Conservation (phyloP, 768 basidiomycete species). For the Lactarius vividus region DNA sequence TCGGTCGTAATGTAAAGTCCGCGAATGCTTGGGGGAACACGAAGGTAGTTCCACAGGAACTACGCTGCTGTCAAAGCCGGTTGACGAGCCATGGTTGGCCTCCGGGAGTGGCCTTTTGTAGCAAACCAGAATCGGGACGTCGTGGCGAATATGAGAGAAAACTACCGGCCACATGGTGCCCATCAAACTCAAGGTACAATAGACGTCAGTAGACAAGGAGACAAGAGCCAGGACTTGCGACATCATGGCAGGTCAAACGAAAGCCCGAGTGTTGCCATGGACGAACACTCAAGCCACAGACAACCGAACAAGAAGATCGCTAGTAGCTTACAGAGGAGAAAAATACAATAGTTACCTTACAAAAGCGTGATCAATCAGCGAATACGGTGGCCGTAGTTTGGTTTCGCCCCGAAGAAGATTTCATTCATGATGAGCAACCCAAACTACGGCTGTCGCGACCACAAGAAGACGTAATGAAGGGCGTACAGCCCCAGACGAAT, state of each 20-base stretch:
- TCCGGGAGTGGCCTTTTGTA: conserved; percentile 10
- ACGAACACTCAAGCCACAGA: not conserved
- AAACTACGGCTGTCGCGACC: not conserved
- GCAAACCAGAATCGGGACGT: conserved; percentile 1
- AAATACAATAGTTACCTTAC: not conserved
- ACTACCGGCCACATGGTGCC: not conserved
- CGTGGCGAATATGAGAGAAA: conserved; percentile 1
- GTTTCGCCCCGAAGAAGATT: not conserved
- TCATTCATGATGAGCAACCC: not conserved
- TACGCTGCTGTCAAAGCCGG: not conserved
- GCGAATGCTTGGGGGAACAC: not conserved
- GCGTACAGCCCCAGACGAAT: not conserved
- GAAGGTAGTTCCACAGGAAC: not conserved
- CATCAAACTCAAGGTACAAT: not conserved
- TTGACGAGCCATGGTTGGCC: not conserved
- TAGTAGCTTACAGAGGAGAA: not conserved
- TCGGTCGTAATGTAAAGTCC: not conserved
- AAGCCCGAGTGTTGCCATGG: not conserved
- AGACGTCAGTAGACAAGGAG: not conserved
- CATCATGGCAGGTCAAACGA: not conserved
- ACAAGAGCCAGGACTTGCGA: not conserved
- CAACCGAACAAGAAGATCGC: not conserved
- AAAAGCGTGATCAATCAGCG: not conserved
- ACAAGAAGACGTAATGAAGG: not conserved
- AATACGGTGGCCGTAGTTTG: not conserved